Evolutionary conservation across 225 moss, liverwort and hornwort genomes (phyloP).

Genomic region (Takakia lepidozioides): DNA sequence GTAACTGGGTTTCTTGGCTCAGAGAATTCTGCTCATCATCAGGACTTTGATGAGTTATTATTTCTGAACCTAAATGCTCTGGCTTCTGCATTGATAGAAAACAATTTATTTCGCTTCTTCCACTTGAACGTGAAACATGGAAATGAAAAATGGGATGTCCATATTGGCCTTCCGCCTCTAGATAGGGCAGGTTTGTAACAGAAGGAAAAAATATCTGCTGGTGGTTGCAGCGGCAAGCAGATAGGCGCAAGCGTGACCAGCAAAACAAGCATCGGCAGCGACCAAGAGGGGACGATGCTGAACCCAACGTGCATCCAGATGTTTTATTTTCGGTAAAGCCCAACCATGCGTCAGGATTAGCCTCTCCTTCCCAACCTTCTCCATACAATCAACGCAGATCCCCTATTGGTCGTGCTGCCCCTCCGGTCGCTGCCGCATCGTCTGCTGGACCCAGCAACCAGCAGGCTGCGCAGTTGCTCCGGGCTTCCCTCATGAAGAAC

Average conservation of each 20-base stretch:
- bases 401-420: conserved; percentile 37
- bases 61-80: too few species aligned
- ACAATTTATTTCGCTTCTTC: too few species aligned
- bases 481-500: conserved; percentile 68
- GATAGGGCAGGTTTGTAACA: too few species aligned
- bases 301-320: conserved; percentile 74
- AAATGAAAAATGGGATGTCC: conserved; percentile 8
- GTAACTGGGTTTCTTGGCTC: too few species aligned
- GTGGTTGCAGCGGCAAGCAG: conserved; percentile 78
- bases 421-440: too few species aligned
- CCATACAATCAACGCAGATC: conserved; percentile 47
- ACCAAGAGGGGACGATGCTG: conserved; percentile 90
- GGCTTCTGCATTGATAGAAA: too few species aligned
- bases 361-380: conserved; percentile 53
- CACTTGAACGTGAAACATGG: too few species aligned
- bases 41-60: too few species aligned
- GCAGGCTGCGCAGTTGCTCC: conserved; percentile 82
- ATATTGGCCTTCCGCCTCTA: too few species aligned
- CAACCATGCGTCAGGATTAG: conserved; percentile 49
- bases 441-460: conserved; percentile 60
- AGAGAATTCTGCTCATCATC: too few species aligned
- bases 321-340: conserved; percentile 62
- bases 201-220: too few species aligned
- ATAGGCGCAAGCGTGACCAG: conserved; percentile 81
- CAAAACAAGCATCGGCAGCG: conserved; percentile 65